Base-by-base conservation (phyloP, 2,329 filamentous ascomycete species). In the Penicillium sp. region DNA sequence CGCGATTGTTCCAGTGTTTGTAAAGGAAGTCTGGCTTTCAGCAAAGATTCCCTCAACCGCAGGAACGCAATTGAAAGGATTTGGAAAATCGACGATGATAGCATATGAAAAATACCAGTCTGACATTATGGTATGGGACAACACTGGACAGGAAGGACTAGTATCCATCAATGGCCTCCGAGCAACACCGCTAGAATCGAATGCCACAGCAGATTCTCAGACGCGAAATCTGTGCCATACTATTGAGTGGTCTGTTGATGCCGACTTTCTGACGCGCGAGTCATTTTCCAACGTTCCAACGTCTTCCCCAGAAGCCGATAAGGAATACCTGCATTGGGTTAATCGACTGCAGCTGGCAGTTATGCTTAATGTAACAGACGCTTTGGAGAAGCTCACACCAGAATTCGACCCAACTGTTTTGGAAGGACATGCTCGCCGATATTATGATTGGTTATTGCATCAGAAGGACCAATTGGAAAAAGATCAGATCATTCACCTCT, bases 1-100 rank as follows among this genome's bases (percentile, higher is more conserved):
- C 18, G 60, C 67, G 3, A 62, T 64, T 46, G 54, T 72, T 3
- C 69, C 69, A 9, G 68, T 66, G 3, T 70, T 64, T 30, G 66
- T 72, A 33, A 63, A 59, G 7, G 67, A 72, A 18, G 63, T 68
- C 24, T 71, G 68, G 68, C 58, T 72, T 33, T 70, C 69, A 9
- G 60, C 63, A 3, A 60, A 63, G 16, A 59, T 70, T 30, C 61
- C 58, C 11, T 61, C 62, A 20, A 33, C 56, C 0, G 61, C 65
- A 3, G 54, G 57, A 3, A 53, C 63, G 18, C 60, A 30, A 9
- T 69, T 70, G 16, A 61, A 48, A 4, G 68, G 64, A 11, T 58
- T 68, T 61, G 64, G 66, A 47, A 64, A 63, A 21, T 62, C 65
- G 0, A 46, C 58, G 11, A 45, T 47, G 52, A 50, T 64, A 62